These are phyloP conservation scores for Emydomyces testavorans DNA, from an alignment of 2,329 filamentous ascomycete genomes.

Conservation along the genomic window DNA sequence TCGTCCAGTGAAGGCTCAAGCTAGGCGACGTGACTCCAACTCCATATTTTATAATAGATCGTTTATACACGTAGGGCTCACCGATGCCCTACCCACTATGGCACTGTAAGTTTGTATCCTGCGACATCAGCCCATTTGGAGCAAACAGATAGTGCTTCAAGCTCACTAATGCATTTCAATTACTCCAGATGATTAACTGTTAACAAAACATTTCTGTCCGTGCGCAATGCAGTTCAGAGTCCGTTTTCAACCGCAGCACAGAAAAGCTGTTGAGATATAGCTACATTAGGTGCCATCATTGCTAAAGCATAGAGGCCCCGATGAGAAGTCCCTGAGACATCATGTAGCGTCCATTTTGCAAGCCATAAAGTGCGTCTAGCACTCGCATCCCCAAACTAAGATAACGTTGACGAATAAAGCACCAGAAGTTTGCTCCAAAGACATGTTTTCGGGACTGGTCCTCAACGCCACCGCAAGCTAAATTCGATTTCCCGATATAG, in stretches of 20 bases:
- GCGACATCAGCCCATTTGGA: background rate
- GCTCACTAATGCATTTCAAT: background rate
- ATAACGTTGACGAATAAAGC: background rate
- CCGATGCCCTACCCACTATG: background rate
- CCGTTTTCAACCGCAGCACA: background rate
- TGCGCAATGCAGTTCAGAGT: slow-evolving; percentile 1
- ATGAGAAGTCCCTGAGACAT: too few relatives aligned
- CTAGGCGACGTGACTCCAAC: background rate
- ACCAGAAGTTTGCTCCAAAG: background rate
- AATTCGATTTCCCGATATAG: slow-evolving; percentile 5
- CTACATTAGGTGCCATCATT: too few relatives aligned
- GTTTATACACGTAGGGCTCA: background rate
- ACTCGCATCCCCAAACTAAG: background rate
- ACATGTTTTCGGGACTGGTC: slow-evolving; percentile 3
- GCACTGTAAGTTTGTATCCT: background rate
- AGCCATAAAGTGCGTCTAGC: background rate
- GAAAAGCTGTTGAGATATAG: background rate
- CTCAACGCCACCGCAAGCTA: slow-evolving; percentile 7
- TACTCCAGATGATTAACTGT: too few relatives aligned
- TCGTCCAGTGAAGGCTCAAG: slow-evolving; percentile 3
- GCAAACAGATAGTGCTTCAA: background rate
- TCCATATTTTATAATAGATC: background rate
- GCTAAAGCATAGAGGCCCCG: too few relatives aligned
- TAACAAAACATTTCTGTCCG: too few relatives aligned
- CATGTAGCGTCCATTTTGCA: too few relatives aligned